Evolutionary conservation across 352 stramenopile genomes (phyloP).

Genomic region (Plasmopara muralis): DNA sequence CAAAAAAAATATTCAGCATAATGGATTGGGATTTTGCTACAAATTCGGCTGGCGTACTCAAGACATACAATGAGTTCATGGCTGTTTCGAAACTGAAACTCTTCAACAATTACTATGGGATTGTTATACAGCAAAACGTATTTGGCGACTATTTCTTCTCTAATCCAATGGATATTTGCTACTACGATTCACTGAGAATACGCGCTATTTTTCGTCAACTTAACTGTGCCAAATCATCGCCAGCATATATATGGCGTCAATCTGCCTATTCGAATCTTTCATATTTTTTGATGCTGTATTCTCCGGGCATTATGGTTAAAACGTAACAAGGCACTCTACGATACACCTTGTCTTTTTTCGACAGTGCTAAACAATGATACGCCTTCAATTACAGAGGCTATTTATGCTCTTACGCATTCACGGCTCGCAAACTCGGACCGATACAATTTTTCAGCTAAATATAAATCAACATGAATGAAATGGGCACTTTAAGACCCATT

Average conservation of each 20-base stretch:
- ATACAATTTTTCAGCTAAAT: constrained; percentile 2
- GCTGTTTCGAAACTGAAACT: not conserved
- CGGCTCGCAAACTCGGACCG: no score
- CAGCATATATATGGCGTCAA: not conserved
- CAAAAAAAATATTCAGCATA: constrained; percentile 5
- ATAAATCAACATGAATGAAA: not conserved
- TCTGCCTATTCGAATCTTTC: constrained; percentile 3
- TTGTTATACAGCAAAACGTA: not conserved
- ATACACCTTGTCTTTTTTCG: not conserved
- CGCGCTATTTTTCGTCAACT: not conserved
- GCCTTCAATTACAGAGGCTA: constrained; percentile 3
- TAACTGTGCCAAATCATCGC: not conserved
- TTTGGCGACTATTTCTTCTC: not conserved
- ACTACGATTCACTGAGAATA: not conserved
- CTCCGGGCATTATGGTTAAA: constrained; percentile 8
- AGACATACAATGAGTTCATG: constrained; percentile 3
- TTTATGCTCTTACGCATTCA: constrained; percentile 1
- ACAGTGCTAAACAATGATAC: constrained; percentile 1
- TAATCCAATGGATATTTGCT: constrained; percentile 1
- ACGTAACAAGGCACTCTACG: constrained; percentile 9
- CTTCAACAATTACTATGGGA: constrained; percentile 3
- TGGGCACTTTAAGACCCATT: constrained; percentile 2
- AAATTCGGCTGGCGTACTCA: constrained; percentile 5
- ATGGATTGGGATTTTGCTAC: constrained; percentile 3
- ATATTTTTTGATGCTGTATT: constrained; percentile 3